These are phyloP conservation scores for Dactylorhiza incarnata DNA, from an alignment of 106 monocot genomes.

Conservation along the genomic window DNA sequence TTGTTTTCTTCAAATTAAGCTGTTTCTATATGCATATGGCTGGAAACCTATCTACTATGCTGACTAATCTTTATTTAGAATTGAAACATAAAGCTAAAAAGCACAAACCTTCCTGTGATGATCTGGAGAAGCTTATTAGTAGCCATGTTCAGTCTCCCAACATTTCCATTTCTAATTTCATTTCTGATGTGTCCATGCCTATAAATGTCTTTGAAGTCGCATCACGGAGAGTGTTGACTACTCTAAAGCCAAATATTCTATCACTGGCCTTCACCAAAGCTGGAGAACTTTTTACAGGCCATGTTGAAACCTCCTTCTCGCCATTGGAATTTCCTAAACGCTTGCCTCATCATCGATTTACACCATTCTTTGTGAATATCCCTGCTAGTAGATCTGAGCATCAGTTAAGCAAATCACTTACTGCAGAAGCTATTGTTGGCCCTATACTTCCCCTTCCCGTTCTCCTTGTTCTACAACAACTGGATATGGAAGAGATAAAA, in stretches of 20 bases:
- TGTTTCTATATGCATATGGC: conserved; percentile 50
- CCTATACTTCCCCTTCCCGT: conserved; percentile 72
- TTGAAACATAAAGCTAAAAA: neutral
- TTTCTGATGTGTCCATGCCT: conserved; percentile 44
- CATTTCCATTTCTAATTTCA: conserved; percentile 21
- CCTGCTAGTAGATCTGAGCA: conserved; percentile 40
- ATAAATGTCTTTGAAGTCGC: conserved; percentile 65
- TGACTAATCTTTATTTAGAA: conserved; percentile 8
- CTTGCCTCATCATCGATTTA: conserved; percentile 19
- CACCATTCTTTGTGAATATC: conserved; percentile 38
- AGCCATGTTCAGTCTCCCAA: conserved; percentile 9
- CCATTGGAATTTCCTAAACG: conserved; percentile 41
- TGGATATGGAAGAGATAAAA: neutral
- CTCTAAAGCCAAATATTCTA: conserved; percentile 35
- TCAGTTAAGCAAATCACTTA: conserved; percentile 13
- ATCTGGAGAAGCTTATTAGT: conserved; percentile 26
- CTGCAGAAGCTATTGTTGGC: conserved; percentile 46
- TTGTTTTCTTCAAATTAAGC: conserved; percentile 27
- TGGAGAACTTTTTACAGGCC: conserved; percentile 29
- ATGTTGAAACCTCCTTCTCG: conserved; percentile 12
- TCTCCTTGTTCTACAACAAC: conserved; percentile 46
- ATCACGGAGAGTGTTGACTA: conserved; percentile 31
- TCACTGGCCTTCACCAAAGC: conserved; percentile 55
- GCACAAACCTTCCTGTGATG: conserved; percentile 9
- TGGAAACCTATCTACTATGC: conserved; percentile 31